These are phyloP conservation scores for Capronia americana DNA, from an alignment of 2,329 filamentous ascomycete species.

Conservation along the genomic window DNA sequence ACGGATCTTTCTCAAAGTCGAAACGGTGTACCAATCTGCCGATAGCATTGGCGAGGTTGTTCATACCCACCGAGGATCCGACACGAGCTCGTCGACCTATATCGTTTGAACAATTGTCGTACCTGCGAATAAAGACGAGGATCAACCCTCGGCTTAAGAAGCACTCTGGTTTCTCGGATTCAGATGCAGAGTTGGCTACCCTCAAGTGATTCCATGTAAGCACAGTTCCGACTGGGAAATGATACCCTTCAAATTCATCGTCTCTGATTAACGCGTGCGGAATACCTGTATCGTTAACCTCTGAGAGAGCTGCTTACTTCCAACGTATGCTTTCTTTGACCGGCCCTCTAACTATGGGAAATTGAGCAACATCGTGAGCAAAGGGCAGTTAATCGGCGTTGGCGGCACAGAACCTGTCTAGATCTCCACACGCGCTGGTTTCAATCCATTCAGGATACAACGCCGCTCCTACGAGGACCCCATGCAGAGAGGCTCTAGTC, in stretches of 20 bases:
- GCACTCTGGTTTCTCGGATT: slow-evolving; percentile 3
- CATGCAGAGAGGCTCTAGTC: background rate
- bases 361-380: slow-evolving; percentile 54
- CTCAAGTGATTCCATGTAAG: slow-evolving; percentile 6
- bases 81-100: slow-evolving; percentile 14
- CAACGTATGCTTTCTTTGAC: slow-evolving; percentile 61
- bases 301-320: slow-evolving; percentile 31
- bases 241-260: slow-evolving; percentile 50
- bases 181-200: background rate
- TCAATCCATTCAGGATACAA: slow-evolving; percentile 39
- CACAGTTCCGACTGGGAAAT: slow-evolving; percentile 56
- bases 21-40: slow-evolving; percentile 17
- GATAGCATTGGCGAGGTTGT: slow-evolving; percentile 13
- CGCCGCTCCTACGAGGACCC: slow-evolving; percentile 38
- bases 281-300: slow-evolving; percentile 43
- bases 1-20: slow-evolving; percentile 17
- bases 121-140: slow-evolving; percentile 1
- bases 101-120: background rate
- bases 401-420: slow-evolving; percentile 33
- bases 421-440: slow-evolving; percentile 36
- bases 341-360: slow-evolving; percentile 61
- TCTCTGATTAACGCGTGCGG: slow-evolving; percentile 40
- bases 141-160: slow-evolving; percentile 6
- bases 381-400: slow-evolving; percentile 51
- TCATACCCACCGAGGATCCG: slow-evolving; percentile 7